Conservation (phyloP, 2,329 filamentous ascomycete genomes). For the Phialemoniopsis sp. region DNA sequence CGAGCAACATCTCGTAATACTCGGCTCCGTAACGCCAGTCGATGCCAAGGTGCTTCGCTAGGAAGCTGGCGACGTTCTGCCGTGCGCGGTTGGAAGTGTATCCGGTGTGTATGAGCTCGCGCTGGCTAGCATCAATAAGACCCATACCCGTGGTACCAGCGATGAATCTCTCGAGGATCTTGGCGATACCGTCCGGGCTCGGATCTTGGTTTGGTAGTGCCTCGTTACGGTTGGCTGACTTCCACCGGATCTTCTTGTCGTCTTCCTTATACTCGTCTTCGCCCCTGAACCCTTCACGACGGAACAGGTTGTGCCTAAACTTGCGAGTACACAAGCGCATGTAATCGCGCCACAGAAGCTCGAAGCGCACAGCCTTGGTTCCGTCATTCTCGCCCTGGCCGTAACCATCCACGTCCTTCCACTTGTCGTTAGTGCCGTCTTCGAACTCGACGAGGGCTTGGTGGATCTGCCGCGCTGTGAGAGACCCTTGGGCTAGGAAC, state of each 20-base stretch:
- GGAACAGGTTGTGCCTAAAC: constrained; percentile 62
- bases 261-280: constrained; percentile 37
- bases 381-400: constrained; percentile 69
- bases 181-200: constrained; percentile 35
- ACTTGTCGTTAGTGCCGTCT: constrained; percentile 46
- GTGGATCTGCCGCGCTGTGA: constrained; percentile 71
- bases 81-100: constrained; percentile 74
- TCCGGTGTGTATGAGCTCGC: constrained; percentile 70
- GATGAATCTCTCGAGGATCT: constrained; percentile 54
- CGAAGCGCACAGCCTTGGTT: constrained; percentile 65
- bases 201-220: constrained; percentile 30
- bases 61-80: constrained; percentile 73
- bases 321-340: constrained; percentile 74
- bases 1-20: constrained; percentile 73
- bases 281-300: constrained; percentile 57
- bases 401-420: constrained; percentile 47
- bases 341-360: constrained; percentile 77
- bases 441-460: constrained; percentile 65
- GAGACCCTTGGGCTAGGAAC: constrained; percentile 67
- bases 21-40: constrained; percentile 81
- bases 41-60: constrained; percentile 68
- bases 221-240: constrained; percentile 28
- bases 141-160: constrained; percentile 70
- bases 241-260: constrained; percentile 38
- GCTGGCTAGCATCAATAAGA: constrained; percentile 72